Percentiles rank a stretch among this genome's conserved stretches.
These are phyloP conservation scores for Purshia tridentata DNA, from an alignment of 306 rosid genomes.

Conservation along the genomic window DNA sequence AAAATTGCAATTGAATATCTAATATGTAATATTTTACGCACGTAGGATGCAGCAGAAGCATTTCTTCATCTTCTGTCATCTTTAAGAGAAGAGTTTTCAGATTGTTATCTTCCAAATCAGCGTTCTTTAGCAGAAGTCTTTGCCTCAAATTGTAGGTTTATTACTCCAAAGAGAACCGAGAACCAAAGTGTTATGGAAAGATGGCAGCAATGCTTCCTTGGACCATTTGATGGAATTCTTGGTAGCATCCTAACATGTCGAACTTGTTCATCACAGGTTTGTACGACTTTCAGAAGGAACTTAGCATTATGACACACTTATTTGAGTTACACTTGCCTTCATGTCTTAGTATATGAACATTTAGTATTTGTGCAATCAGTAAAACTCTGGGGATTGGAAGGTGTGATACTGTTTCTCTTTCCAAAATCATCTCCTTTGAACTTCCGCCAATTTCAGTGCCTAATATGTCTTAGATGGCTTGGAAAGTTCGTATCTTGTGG, in stretches of 20 bases:
- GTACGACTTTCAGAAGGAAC: conserved; percentile 21
- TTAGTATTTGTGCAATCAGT: not conserved
- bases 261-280: conserved; percentile 86
- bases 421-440: conserved; percentile 6
- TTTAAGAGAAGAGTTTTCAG: conserved; percentile 71
- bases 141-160: conserved; percentile 61
- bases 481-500: not conserved
- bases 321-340: not conserved
- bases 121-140: conserved; percentile 61
- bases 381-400: not conserved
- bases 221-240: conserved; percentile 93
- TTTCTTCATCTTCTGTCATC: conserved; percentile 78
- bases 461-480: not conserved
- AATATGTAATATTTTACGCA: conserved; percentile 17
- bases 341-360: not conserved
- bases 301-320: not conserved
- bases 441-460: not conserved
- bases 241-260: conserved; percentile 81
- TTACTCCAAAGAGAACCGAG: conserved; percentile 47
- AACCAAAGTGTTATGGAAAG: conserved; percentile 57
- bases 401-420: not conserved
- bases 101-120: conserved; percentile 54
- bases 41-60: conserved; percentile 97
- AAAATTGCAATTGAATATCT: conserved; percentile 21
- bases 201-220: conserved; percentile 71